phyloP scores from a whole-genome alignment of 1,284 basidiomycete species.

The Cerioporus squamosus region DNA sequence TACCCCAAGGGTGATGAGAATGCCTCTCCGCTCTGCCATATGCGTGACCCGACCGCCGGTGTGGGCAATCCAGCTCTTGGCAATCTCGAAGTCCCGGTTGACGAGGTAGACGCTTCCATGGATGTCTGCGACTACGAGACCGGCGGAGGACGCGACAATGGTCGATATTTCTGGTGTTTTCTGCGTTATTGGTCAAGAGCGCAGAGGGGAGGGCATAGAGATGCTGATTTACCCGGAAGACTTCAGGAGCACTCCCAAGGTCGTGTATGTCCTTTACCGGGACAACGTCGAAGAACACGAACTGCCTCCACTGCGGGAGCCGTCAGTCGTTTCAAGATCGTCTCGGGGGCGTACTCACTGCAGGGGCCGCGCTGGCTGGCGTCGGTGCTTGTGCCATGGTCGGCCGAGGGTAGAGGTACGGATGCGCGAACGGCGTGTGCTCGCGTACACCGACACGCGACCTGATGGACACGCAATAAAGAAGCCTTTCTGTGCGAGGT shows the following conservation, averaged over 20 bases:
- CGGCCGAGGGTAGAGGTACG: too few species aligned
- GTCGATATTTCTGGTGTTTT: conserved; percentile 75
- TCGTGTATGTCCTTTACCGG: conserved; percentile 84
- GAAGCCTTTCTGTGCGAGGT: too few species aligned
- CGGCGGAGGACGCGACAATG: conserved; percentile 60
- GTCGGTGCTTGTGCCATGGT: conserved; percentile 23
- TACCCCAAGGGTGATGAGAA: conserved; percentile 86
- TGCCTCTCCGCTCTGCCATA: conserved; percentile 78
- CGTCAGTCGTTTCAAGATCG: neutral
- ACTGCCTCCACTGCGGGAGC: conserved; percentile 74
- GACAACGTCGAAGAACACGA: conserved; percentile 79
- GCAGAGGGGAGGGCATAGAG: neutral
- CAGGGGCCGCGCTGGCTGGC: conserved; percentile 33
- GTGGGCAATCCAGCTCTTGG: conserved; percentile 81
- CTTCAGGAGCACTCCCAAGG: conserved; percentile 70
- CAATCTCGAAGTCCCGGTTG: conserved; percentile 74
- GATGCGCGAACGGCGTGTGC: too few species aligned
- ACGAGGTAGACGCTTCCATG: conserved; percentile 81
- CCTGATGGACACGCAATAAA: too few species aligned
- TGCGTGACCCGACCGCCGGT: conserved; percentile 80
- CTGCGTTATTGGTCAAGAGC: conserved; percentile 39
- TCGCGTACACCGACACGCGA: too few species aligned
- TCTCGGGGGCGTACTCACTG: conserved; percentile 36
- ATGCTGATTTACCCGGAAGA: conserved; percentile 64
- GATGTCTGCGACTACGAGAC: conserved; percentile 79